phyloP scores from a whole-genome alignment of 2,329 filamentous ascomycete species.

The Mycocentrospora acerina region DNA sequence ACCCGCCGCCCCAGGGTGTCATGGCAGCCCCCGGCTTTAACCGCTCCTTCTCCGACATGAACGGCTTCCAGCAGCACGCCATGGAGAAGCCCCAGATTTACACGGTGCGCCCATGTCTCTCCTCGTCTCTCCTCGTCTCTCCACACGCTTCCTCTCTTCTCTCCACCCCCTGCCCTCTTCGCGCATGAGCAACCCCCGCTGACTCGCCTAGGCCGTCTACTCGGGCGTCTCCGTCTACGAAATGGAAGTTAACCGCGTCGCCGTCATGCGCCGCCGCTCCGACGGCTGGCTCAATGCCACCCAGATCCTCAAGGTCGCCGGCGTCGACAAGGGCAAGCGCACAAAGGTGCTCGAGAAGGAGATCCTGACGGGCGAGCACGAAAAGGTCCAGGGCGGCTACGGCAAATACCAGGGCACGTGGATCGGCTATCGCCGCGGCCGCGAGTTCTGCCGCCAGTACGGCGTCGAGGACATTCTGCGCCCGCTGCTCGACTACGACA shows the following conservation, averaged over 20 bases:
- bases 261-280: constrained; percentile 91
- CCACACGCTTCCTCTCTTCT: too few relatives aligned
- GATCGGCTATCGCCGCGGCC: constrained; percentile 90
- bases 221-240: constrained; percentile 97
- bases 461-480: constrained; percentile 74
- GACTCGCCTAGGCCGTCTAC: constrained; percentile 68
- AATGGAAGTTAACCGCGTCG: constrained; percentile 92
- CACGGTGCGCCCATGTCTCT: constrained; percentile 54
- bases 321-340: constrained; percentile 94
- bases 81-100: constrained; percentile 55
- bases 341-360: constrained; percentile 98
- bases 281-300: constrained; percentile 98
- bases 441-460: constrained; percentile 83
- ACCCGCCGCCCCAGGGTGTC: constrained; percentile 32
- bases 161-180: too few relatives aligned
- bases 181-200: constrained; percentile 60
- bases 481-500: constrained; percentile 77
- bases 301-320: constrained; percentile 95
- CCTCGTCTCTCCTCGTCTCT: too few relatives aligned
- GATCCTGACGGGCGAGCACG: constrained; percentile 92
- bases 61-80: constrained; percentile 37
- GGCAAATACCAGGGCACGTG: constrained; percentile 99
- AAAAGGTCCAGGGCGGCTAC: constrained; percentile 98
- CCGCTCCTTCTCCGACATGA: constrained; percentile 43
- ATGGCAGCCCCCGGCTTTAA: constrained; percentile 39